Percentiles rank a stretch among this genome's conserved stretches.
Evolutionary conservation across 371 early-diverging fungal species (phyloP).

Genomic region (Syncephalastrum monosporum): DNA sequence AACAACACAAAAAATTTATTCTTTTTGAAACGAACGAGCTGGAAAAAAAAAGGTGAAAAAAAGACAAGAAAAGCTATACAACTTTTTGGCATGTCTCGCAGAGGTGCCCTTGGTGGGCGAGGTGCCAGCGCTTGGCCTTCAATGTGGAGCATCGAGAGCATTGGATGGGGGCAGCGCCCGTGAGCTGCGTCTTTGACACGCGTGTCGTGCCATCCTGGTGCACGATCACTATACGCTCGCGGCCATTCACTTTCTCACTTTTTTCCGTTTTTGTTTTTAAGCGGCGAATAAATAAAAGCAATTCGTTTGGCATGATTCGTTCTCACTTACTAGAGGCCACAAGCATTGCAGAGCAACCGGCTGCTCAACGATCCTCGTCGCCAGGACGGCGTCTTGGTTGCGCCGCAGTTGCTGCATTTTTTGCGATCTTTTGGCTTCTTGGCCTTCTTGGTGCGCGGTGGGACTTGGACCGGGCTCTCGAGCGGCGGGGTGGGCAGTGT

Average conservation of each 20-base stretch:
- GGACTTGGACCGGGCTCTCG: not conserved
- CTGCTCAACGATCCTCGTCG: conserved; percentile 77
- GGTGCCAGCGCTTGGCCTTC: conserved; percentile 26
- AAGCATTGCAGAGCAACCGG: conserved; percentile 88
- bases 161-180: not conserved
- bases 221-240: conserved; percentile 9
- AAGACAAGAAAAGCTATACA: not conserved
- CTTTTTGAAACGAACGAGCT: no score
- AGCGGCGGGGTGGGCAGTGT: not conserved
- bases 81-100: no score
- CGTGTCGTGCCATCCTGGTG: conserved; percentile 16
- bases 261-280: no score
- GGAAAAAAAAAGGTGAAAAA: not conserved
- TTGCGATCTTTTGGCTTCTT: conserved; percentile 17
- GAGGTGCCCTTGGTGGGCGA: not conserved
- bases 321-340: conserved; percentile 84
- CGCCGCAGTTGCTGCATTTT: conserved; percentile 83
- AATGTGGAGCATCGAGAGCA: conserved; percentile 1
- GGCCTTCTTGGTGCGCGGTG: not conserved
- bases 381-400: conserved; percentile 94
- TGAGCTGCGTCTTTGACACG: conserved; percentile 2
- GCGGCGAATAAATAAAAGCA: not conserved
- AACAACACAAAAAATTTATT: no score
- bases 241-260: conserved; percentile 18
- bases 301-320: not conserved